These are phyloP conservation scores for Geopyxis carbonaria DNA, from an alignment of 495 filamentous ascomycete genomes.

Conservation along the genomic window DNA sequence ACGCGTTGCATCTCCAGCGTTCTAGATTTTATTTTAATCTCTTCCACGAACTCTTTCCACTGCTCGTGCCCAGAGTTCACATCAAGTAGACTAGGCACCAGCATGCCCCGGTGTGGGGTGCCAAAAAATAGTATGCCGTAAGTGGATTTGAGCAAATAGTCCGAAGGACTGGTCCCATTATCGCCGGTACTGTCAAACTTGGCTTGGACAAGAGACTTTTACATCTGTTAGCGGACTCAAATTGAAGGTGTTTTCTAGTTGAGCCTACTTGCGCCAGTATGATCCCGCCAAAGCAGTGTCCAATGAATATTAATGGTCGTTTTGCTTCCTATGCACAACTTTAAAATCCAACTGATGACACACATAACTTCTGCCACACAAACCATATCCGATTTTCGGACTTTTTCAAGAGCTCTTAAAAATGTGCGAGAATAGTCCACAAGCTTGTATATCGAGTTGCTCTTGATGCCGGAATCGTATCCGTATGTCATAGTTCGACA, in stretches of 20 bases:
- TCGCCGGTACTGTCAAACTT: constrained; percentile 1
- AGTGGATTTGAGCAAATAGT: background rate
- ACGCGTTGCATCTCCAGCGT: background rate
- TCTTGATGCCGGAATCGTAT: constrained; percentile 5
- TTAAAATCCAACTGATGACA: no score
- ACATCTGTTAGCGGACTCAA: no score
- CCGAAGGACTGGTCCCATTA: background rate
- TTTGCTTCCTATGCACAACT: background rate
- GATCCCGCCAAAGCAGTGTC: constrained; percentile 10
- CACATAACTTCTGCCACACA: no score
- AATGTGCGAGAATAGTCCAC: constrained; percentile 2
- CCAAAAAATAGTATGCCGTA: constrained; percentile 7
- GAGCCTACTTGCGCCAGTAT: constrained; percentile 12
- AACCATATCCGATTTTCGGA: background rate
- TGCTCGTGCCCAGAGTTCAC: constrained; percentile 3
- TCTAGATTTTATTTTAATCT: background rate
- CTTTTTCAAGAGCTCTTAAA: background rate
- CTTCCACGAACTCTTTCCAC: background rate
- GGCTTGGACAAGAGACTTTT: constrained; percentile 5
- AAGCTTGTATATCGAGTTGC: background rate
- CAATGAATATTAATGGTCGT: constrained; percentile 11
- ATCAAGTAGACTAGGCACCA: constrained; percentile 1
- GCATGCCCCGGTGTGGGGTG: constrained; percentile 3
- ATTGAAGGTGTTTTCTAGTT: background rate
- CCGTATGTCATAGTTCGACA: constrained; percentile 6